Evolutionary conservation across 1,284 basidiomycete genomes (phyloP), one percentile per base, ranked within the genome.

Genomic region (Apiotrichum brassicae): DNA sequence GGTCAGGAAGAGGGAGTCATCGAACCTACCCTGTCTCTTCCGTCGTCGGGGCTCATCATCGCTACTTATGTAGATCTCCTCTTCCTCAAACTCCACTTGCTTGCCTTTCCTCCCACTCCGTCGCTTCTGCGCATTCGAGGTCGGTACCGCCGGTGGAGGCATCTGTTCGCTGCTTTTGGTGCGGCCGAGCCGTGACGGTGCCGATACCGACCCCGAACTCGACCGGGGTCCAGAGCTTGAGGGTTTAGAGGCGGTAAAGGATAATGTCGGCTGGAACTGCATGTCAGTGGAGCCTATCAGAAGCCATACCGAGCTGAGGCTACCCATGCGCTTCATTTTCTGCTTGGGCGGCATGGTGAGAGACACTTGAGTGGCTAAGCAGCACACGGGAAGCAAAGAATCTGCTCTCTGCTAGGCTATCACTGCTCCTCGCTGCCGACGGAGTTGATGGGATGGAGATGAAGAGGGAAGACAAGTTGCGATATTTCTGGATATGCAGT

Each of bases 221-320:
- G n/a, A n/a, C n/a, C n/a, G n/a, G n/a, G n/a, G n/a, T n/a, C n/a
- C n/a, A n/a, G n/a, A n/a, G n/a, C n/a, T n/a, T n/a, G n/a, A n/a
- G n/a, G n/a, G n/a, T n/a, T n/a, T n/a, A n/a, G n/a, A n/a, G n/a
- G n/a, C n/a, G n/a, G n/a, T n/a, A n/a, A 69, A 69, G 45, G 53
- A 59, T 32, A 69, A 53, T 3, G 56, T 62, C 4, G 64, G 42
- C 33, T 69, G 66, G 44, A 66, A 64, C 68, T 68, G 43, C n/a
- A 6, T 12, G 23, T 54, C 43, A 58, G 51, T 42, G 14, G 11
- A 7, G 8, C 28, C 13, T 13, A 8, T 4, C 4, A 25, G 14
- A 11, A 7, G 8, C 2, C 34, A 34, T 39, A 69, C 68, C 24
- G 65, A 65, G 54, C 59, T 69, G 38, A 68, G 50, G 49, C 60